phyloP scores from a whole-genome alignment of 1,139 yeast genomes.

The Suhomyces panamericanus region DNA sequence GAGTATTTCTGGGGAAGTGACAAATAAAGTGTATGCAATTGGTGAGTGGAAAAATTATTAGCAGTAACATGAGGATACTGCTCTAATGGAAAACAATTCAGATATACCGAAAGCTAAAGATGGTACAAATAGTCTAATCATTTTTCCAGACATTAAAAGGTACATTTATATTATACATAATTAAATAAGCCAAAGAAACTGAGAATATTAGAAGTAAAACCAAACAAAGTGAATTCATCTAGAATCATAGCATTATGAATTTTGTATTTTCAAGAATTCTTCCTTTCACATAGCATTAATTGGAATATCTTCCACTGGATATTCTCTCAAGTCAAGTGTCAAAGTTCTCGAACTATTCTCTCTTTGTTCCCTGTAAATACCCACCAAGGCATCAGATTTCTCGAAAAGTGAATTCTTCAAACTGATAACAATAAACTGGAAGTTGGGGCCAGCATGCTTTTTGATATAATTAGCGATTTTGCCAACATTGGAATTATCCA shows the following conservation, averaged over 20 bases:
- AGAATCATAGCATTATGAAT: too few relatives aligned
- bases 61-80: too few relatives aligned
- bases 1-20: background rate
- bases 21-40: too few relatives aligned
- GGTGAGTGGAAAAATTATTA: too few relatives aligned
- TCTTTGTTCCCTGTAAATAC: constrained; percentile 84
- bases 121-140: too few relatives aligned
- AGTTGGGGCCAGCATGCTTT: constrained; percentile 71
- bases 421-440: constrained; percentile 93
- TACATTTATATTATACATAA: too few relatives aligned
- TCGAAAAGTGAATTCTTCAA: constrained; percentile 86
- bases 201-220: too few relatives aligned
- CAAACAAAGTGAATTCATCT: background rate
- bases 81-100: too few relatives aligned
- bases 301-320: constrained; percentile 43
- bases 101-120: too few relatives aligned
- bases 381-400: constrained; percentile 87
- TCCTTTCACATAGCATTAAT: constrained; percentile 3
- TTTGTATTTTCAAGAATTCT: background rate
- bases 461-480: constrained; percentile 82
- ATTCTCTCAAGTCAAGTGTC: constrained; percentile 69
- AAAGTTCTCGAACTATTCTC: constrained; percentile 76
- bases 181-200: too few relatives aligned
- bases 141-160: too few relatives aligned
- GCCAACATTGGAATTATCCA: constrained; percentile 85